phyloP scores from a whole-genome alignment of 495 filamentous ascomycete species.

The Podospora fimiseda region DNA sequence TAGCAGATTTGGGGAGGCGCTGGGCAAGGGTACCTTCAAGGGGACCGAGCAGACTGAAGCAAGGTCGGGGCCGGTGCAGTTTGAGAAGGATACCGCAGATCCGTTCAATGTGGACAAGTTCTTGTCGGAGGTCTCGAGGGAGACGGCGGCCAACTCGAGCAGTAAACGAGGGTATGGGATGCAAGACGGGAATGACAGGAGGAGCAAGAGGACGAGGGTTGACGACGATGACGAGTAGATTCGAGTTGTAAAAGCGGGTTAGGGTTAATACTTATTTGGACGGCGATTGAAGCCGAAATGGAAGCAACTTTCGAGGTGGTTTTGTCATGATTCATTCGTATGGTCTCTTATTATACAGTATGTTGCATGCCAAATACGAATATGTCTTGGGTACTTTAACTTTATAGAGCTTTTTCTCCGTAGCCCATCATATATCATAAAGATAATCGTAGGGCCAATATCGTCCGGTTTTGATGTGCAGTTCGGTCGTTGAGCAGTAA shows the following conservation, averaged over 20 bases:
- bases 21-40: conserved; percentile 88
- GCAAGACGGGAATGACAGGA: conserved; percentile 63
- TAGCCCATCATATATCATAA: too few relatives aligned
- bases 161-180: conserved; percentile 81
- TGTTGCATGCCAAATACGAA: too few relatives aligned
- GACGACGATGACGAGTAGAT: conserved; percentile 62
- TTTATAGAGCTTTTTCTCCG: too few relatives aligned
- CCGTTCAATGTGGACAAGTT: conserved; percentile 92
- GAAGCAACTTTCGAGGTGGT: too few relatives aligned
- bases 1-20: conserved; percentile 70
- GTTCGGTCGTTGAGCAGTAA: too few relatives aligned
- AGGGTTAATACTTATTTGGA: background rate
- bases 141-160: conserved; percentile 37
- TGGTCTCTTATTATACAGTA: too few relatives aligned
- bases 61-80: conserved; percentile 90
- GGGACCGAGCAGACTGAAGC: conserved; percentile 82
- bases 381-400: too few relatives aligned
- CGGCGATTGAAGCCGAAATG: background rate
- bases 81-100: conserved; percentile 84
- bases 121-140: conserved; percentile 67
- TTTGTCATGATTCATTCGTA: too few relatives aligned
- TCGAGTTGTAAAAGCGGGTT: too few relatives aligned
- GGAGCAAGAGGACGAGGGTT: conserved; percentile 70
- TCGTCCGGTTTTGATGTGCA: too few relatives aligned
- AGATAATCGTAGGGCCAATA: too few relatives aligned